Percentiles rank a stretch among this genome's conserved stretches.
phyloP scores from a whole-genome alignment of 2,329 filamentous ascomycete genomes.

The Capronia americana region DNA sequence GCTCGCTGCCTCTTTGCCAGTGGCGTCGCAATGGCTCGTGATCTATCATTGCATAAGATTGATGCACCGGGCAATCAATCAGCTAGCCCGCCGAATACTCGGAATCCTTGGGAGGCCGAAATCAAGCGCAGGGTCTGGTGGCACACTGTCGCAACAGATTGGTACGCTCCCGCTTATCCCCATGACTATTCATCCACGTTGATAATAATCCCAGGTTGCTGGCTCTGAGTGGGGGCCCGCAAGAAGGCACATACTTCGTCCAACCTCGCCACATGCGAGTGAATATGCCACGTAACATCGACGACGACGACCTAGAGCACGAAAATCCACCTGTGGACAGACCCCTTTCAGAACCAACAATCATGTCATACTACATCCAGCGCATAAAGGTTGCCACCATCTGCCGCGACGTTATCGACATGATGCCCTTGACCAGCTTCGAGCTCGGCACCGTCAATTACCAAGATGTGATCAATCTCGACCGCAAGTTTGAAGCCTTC shows the following conservation, averaged over 20 bases:
- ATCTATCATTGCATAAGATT: conserved; percentile 47
- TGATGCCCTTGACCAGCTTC: conserved; percentile 41
- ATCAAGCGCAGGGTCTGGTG: conserved; percentile 53
- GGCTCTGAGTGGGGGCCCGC: conserved; percentile 50
- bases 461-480: conserved; percentile 48
- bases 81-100: conserved; percentile 31
- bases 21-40: conserved; percentile 39
- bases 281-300: conserved; percentile 50
- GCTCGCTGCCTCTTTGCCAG: conserved; percentile 29
- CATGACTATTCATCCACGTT: not conserved
- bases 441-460: conserved; percentile 44
- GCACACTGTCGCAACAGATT: conserved; percentile 53
- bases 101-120: conserved; percentile 44
- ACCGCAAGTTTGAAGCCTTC: conserved; percentile 45
- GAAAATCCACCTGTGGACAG: conserved; percentile 34
- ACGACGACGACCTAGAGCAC: conserved; percentile 47
- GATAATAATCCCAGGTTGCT: conserved; percentile 44
- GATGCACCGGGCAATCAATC: conserved; percentile 41
- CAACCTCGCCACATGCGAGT: conserved; percentile 52
- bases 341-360: conserved; percentile 48
- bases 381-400: conserved; percentile 51
- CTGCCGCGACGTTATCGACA: conserved; percentile 51
- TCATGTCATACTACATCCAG: conserved; percentile 54
- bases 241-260: conserved; percentile 54
- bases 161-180: conserved; percentile 41